Base-by-base conservation (phyloP, 768 basidiomycete genomes). In the Pleurotus tuber-regium region DNA sequence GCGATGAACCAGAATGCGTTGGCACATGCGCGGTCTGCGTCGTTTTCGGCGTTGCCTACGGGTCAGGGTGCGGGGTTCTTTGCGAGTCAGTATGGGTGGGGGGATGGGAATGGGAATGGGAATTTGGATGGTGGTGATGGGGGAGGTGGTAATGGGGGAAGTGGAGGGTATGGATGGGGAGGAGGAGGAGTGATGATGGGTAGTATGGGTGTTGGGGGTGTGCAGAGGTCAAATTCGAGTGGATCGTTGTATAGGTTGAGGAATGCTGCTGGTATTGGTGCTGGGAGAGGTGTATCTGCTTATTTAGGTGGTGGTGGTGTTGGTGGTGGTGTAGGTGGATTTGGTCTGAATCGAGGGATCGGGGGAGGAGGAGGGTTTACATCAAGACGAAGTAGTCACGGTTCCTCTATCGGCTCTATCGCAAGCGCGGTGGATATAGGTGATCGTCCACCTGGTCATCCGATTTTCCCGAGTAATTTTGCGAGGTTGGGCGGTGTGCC, bases 381-480 rank as follows among this genome's bases (percentile, higher is more conserved):
- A 18, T 43, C 59, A 41, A 66, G 61, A 41, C 58, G 47, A 61
- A 61, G 58, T 65, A 69, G 52, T 31, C 61, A 43, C 61, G 63
- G 41, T 6, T 16, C 26, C 60, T n/a, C n/a, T n/a, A 65, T 52
- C 12, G 29, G 44, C 2, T 31, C 28, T 47, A 33, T 47, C 6
- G 21, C 8, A 4, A 33, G 44, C 21, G 25, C 33, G 7, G 19
- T 14, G 18, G 44, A 47, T 7, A 68, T 79, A n/a, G 79, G 76
- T 7, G 87, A 89, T 57, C 76, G 89, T 4, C 74, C 71, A 1
- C 83, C 86, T 1, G 91, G 89, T 0, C 79, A 84, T 57, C 91
- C 90, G 11, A 69, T 92, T 5, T 95, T 95, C 70, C 88, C 89
- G 2, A 86, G 81, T 57, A 89, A 80, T 62, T 95, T 92, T 66